Percentiles rank a stretch among this genome's conserved stretches.
phyloP scores from a whole-genome alignment of 139 green algal species.

The Volvox reticuliferus region DNA sequence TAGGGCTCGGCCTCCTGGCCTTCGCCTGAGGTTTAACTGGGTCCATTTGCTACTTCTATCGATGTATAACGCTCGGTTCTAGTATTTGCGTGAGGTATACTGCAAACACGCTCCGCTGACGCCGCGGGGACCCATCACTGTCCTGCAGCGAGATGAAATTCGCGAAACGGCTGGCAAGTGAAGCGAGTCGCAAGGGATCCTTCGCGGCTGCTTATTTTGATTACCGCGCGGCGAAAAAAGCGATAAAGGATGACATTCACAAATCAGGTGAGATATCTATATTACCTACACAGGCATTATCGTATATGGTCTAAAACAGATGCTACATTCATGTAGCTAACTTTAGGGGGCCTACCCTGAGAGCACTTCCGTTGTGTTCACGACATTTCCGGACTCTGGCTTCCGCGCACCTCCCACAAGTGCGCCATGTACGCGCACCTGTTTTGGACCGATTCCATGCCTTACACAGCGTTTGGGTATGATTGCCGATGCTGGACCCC shows the following conservation, averaged over 20 bases:
- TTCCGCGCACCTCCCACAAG: too few relatives aligned
- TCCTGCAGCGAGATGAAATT: slow-evolving; percentile 46
- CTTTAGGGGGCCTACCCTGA: too few relatives aligned
- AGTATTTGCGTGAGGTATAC: not conserved
- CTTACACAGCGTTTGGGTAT: too few relatives aligned
- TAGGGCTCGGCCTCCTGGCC: slow-evolving; percentile 14
- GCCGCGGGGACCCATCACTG: not conserved
- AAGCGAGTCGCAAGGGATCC: not conserved
- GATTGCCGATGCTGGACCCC: too few relatives aligned
- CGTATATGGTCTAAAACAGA: too few relatives aligned
- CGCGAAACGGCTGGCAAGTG: slow-evolving; percentile 28
- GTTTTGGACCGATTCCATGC: too few relatives aligned
- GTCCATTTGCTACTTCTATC: not conserved
- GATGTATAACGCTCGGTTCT: not conserved
- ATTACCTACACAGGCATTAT: too few relatives aligned
- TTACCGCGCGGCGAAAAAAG: slow-evolving; percentile 29
- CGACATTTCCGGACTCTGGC: too few relatives aligned
- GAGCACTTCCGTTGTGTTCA: too few relatives aligned
- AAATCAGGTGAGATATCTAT: not conserved
- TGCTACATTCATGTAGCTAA: too few relatives aligned
- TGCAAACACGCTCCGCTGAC: not conserved
- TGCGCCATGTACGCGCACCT: too few relatives aligned
- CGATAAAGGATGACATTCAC: slow-evolving; percentile 37
- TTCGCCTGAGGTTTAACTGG: not conserved
- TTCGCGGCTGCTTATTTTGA: slow-evolving; percentile 17